These are phyloP conservation scores for Aurinia saxatilis DNA, from an alignment of 345 rosid species.

Conservation along the genomic window DNA sequence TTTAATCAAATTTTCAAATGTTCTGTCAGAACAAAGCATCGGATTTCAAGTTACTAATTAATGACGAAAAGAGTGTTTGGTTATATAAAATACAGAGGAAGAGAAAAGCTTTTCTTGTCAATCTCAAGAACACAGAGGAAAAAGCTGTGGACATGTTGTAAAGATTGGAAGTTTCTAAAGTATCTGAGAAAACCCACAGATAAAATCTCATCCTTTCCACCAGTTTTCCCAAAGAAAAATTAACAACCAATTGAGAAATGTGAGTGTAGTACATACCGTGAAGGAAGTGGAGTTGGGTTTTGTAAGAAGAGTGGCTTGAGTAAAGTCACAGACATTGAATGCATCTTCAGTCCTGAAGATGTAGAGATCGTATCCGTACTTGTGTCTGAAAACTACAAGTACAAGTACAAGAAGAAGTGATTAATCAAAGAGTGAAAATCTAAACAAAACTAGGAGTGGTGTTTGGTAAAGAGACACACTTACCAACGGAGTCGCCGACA, in stretches of 20 bases:
- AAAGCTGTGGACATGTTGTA: neutral
- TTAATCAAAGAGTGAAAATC: neutral
- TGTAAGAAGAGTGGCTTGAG: conserved; percentile 74
- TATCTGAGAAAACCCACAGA: conserved; percentile 5
- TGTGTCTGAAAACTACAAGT: conserved; percentile 68
- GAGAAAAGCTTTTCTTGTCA: conserved; percentile 1
- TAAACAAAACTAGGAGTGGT: neutral
- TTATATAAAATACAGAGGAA: conserved; percentile 6
- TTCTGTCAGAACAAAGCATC: conserved; percentile 21
- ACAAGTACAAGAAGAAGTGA: neutral
- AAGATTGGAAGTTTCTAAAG: conserved; percentile 15
- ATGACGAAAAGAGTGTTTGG: neutral
- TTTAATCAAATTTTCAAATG: neutral
- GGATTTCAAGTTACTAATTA: conserved; percentile 3
- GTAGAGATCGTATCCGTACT: conserved; percentile 61
- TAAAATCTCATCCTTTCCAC: neutral
- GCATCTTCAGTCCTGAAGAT: conserved; percentile 81
- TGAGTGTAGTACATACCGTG: conserved; percentile 36
- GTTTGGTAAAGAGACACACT: conserved; percentile 16
- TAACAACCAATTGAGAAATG: neutral
- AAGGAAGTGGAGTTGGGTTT: conserved; percentile 59
- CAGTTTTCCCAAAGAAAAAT: no score
- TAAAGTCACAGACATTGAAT: conserved; percentile 68
- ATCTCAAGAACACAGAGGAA: conserved; percentile 24
- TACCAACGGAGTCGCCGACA: conserved; percentile 70